Conservation (phyloP, 1,139 yeast species). For the Candida gigantensis region DNA sequence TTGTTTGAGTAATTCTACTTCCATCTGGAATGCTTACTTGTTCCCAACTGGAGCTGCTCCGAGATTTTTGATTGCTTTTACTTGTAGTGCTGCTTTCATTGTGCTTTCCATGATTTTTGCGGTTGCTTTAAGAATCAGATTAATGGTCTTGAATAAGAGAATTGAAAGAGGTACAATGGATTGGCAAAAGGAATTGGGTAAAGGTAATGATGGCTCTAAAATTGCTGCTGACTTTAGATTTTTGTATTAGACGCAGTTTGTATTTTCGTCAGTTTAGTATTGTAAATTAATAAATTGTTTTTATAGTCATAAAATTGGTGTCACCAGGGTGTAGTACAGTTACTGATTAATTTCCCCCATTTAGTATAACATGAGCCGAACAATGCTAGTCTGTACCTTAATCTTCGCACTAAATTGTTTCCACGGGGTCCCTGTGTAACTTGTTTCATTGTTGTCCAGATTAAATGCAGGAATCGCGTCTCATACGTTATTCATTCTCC, state of each 20-base stretch:
- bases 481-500: too few relatives aligned
- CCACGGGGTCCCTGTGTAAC: too few relatives aligned
- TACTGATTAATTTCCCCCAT: too few relatives aligned
- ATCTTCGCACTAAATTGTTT: too few relatives aligned
- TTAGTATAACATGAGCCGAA: too few relatives aligned
- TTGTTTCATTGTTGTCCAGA: too few relatives aligned
- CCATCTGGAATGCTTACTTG: slow-evolving; percentile 55
- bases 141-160: slow-evolving; percentile 40
- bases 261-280: background rate
- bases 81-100: slow-evolving; percentile 51
- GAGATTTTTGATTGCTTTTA: slow-evolving; percentile 45
- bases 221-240: slow-evolving; percentile 48
- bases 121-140: slow-evolving; percentile 38
- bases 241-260: slow-evolving; percentile 22
- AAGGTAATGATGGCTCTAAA: slow-evolving; percentile 45
- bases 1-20: slow-evolving; percentile 52
- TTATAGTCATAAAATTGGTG: too few relatives aligned
- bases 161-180: slow-evolving; percentile 50
- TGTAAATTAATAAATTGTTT: too few relatives aligned
- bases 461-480: too few relatives aligned
- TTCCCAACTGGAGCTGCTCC: slow-evolving; percentile 47
- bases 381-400: too few relatives aligned
- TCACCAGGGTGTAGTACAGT: too few relatives aligned
- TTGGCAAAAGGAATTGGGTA: slow-evolving; percentile 53
- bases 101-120: slow-evolving; percentile 43